Evolutionary conservation across 208 protist species (phyloP).

Genomic region (Leishmania mexicana): DNA sequence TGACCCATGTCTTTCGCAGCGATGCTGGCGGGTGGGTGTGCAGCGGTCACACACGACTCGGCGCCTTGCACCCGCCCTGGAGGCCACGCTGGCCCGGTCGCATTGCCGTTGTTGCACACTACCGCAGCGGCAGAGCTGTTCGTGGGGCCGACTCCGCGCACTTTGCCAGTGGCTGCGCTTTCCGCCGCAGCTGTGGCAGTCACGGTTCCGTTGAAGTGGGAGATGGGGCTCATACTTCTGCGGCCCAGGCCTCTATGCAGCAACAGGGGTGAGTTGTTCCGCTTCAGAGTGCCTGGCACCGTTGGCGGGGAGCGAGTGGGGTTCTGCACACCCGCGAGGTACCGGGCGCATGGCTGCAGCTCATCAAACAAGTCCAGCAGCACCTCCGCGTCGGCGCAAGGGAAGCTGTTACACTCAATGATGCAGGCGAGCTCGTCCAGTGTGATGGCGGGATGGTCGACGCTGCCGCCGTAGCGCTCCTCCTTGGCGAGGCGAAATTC

Average conservation of each 20-base stretch:
- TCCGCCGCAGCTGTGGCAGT: not conserved
- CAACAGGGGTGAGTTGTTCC: not conserved
- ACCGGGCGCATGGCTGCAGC: conserved; percentile 37
- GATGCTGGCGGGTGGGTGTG: not conserved
- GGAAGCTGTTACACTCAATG: conserved; percentile 54
- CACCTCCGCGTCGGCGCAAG: conserved; percentile 49
- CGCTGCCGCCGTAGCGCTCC: conserved; percentile 42
- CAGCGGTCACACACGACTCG: conserved; percentile 9
- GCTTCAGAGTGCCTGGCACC: not conserved
- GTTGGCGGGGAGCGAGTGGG: not conserved
- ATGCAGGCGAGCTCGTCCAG: conserved; percentile 66
- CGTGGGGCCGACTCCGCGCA: not conserved
- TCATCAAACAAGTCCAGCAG: conserved; percentile 78
- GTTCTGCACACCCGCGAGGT: not conserved
- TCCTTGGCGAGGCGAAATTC: conserved; percentile 71
- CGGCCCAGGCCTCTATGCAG: not conserved
- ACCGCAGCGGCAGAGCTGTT: not conserved
- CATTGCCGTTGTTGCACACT: not conserved
- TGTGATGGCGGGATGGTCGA: conserved; percentile 36
- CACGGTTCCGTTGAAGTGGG: not conserved
- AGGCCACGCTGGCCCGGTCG: not conserved
- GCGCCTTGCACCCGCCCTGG: not conserved
- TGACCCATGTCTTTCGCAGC: not conserved
- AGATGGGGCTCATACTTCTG: not conserved
- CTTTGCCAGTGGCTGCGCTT: not conserved